phyloP scores from a whole-genome alignment of 75 land plant genomes.

The Selaginella moellendorffii region DNA sequence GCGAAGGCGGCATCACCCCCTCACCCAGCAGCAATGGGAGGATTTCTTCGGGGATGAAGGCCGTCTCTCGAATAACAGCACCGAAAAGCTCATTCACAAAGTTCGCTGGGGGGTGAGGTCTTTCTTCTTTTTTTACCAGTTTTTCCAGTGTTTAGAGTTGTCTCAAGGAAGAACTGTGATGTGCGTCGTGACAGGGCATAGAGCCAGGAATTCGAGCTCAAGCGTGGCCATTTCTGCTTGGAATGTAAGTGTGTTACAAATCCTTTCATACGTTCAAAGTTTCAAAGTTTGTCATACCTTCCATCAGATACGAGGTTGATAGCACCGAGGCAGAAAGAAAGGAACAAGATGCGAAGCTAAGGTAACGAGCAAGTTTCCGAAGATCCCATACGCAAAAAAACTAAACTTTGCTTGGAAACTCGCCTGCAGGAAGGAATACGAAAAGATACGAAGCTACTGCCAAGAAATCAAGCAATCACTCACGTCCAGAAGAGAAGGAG shows the following conservation, averaged over 20 bases:
- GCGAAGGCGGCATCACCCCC: constrained; percentile 11
- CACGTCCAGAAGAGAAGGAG: no score
- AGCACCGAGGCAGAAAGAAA: not conserved
- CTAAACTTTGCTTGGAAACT: no score
- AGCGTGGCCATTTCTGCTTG: constrained; percentile 12
- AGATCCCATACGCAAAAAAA: no score
- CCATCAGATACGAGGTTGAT: not conserved
- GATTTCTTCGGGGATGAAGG: constrained; percentile 20
- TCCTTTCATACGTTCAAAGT: not conserved
- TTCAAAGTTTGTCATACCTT: not conserved
- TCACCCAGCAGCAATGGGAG: constrained; percentile 13
- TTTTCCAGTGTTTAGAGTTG: constrained; percentile 2
- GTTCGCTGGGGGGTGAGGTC: constrained; percentile 12
- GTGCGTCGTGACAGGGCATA: not conserved
- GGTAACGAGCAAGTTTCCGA: no score
- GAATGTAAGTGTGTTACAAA: constrained; percentile 40
- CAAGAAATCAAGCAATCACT: not conserved
- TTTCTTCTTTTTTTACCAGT: not conserved
- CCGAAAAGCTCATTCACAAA: constrained; percentile 6
- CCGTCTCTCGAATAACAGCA: constrained; percentile 10
- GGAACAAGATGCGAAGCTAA: not conserved
- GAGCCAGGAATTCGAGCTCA: not conserved
- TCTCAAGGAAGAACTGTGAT: not conserved
- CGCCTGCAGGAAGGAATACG: not conserved
- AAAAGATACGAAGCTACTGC: not conserved